Base-by-base conservation (phyloP, 2,329 filamentous ascomycete genomes). In the Pleurostoma richardsiae region DNA sequence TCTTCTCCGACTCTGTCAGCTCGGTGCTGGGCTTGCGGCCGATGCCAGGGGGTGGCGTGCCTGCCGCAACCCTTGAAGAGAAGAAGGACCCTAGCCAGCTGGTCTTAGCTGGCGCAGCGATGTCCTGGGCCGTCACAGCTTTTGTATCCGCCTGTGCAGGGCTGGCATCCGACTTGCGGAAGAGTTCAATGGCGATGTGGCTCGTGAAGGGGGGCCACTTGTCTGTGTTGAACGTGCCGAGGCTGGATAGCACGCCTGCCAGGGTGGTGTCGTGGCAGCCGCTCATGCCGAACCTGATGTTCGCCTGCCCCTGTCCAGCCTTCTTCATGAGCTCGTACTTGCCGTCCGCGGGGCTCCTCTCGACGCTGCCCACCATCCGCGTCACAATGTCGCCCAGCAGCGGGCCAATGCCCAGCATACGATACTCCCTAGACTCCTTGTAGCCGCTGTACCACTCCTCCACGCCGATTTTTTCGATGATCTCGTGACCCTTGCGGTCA, bases 381-480 rank as follows among this genome's bases (percentile, higher is more conserved):
- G 81, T 76, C 10, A 91, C 85, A 19, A 97, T 67, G 59, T 97
- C 92, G 30, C 90, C 92, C 60, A 96, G 73, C 7, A 97, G 73
- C 8, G 79, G 80, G 29, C 94, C 94, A 52, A 96, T 94, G 3
- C 92, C 94, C 3, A 97, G 75, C 53, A 79, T 81, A n/a, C 92
- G 85, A 68, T 96, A 97, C 66, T 97, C 94, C 39, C 71, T 70
- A 50, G 82, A 90, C 66, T 96, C 91, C 48, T 77, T 77, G 64
- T 95, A 97, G 3, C 94, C 92, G 26, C 80, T 72, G 64, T 86
- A 97, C 94, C 94, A 97, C 68, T 97, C 94, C 58, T 99, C 91
- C 0, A 91, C 83, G 29, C 79, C 82, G 49, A 96, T 85, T 62
- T 82, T 86, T 48, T 84, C 73, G 48, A 94, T 80, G 50, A 90